Percentiles rank a stretch among this genome's conserved stretches.
phyloP scores from a whole-genome alignment of 2,329 filamentous ascomycete genomes.

The Passalora sequoiae region DNA sequence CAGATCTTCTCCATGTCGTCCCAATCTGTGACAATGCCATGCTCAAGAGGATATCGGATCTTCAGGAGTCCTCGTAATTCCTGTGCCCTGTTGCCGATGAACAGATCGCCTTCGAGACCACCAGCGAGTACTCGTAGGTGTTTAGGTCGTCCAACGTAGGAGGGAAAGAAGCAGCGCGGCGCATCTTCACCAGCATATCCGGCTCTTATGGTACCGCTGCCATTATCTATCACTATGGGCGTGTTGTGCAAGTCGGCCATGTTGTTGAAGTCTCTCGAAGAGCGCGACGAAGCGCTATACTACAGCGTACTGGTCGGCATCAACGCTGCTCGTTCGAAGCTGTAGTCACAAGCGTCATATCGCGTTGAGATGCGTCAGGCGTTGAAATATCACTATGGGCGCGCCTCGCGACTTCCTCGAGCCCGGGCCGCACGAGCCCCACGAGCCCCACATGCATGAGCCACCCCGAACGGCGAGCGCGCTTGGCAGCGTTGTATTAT shows the following conservation, averaged over 20 bases:
- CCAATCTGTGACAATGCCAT: conserved; percentile 98
- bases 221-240: conserved; percentile 97
- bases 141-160: conserved; percentile 93
- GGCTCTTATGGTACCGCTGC: conserved; percentile 92
- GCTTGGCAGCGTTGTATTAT: no score
- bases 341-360: no score
- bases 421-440: no score
- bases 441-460: no score
- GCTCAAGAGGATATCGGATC: conserved; percentile 91
- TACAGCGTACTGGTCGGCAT: conserved; percentile 20
- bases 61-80: conserved; percentile 89
- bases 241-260: conserved; percentile 87
- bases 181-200: conserved; percentile 95
- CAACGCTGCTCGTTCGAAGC: no score
- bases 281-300: conserved; percentile 18
- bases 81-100: conserved; percentile 88
- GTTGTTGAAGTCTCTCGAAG: conserved; percentile 9
- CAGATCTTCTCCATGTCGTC: conserved; percentile 99
- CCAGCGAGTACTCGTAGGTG: conserved; percentile 93
- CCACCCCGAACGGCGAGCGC: no score
- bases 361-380: no score
- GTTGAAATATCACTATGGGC: no score
- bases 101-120: conserved; percentile 91
- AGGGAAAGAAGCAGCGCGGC: conserved; percentile 95
- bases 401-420: no score